These are phyloP conservation scores for Potentilla sterilis DNA, from an alignment of 306 rosid species.

Conservation along the genomic window DNA sequence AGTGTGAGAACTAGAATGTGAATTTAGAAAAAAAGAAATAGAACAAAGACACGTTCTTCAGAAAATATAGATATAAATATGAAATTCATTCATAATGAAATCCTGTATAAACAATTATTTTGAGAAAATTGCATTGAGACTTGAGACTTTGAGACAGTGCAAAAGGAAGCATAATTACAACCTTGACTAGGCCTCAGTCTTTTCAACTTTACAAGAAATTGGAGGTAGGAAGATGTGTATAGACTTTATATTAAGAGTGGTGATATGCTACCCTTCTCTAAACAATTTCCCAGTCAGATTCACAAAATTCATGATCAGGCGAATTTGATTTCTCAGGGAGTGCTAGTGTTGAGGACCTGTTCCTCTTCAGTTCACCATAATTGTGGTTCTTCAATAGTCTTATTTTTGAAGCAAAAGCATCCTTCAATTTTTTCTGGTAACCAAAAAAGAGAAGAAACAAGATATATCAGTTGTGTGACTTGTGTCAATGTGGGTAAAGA, in stretches of 20 bases:
- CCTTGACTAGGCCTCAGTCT: neutral
- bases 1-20: too few relatives aligned
- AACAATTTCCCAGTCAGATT: slow-evolving; percentile 16
- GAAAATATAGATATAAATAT: neutral
- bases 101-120: neutral
- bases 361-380: neutral
- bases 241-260: neutral
- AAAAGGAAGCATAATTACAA: slow-evolving; percentile 5
- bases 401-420: slow-evolving; percentile 7
- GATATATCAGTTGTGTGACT: neutral
- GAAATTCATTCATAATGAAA: neutral
- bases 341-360: neutral
- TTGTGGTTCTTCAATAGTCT: slow-evolving; percentile 5
- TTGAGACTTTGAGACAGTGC: neutral
- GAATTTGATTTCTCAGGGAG: slow-evolving; percentile 4
- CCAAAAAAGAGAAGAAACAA: neutral
- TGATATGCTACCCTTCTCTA: neutral
- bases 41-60: neutral
- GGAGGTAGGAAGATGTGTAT: neutral
- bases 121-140: neutral
- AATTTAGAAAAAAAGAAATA: too few relatives aligned
- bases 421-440: slow-evolving; percentile 9
- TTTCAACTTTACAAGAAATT: neutral
- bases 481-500: neutral
- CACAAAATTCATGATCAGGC: slow-evolving; percentile 9